Evolutionary conservation across 2,329 filamentous ascomycete species (phyloP).

Genomic region (Dothideomycetidae sp.): DNA sequence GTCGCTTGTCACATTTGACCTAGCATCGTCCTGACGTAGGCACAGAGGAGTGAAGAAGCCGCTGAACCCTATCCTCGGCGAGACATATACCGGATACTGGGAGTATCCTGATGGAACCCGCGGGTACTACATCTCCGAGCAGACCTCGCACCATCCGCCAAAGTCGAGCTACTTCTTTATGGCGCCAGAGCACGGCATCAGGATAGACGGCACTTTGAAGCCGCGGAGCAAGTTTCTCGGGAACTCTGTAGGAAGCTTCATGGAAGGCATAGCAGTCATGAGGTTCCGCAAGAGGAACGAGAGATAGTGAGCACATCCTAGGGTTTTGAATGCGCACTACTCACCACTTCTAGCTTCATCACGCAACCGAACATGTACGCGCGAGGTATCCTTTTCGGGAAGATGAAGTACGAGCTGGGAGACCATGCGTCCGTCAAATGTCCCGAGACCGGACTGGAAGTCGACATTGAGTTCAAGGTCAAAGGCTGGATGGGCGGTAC

Average conservation of each 20-base stretch:
- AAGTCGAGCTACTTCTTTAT: slow-evolving; percentile 99
- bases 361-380: slow-evolving; percentile 99
- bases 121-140: slow-evolving; percentile 93
- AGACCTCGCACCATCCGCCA: slow-evolving; percentile 94
- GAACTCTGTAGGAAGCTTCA: slow-evolving; percentile 93
- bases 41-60: slow-evolving; percentile 91
- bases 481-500: slow-evolving; percentile 95
- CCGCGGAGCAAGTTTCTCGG: slow-evolving; percentile 89
- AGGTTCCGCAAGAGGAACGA: slow-evolving; percentile 74
- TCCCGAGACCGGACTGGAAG: slow-evolving; percentile 70
- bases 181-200: slow-evolving; percentile 82
- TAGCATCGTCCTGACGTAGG: not conserved
- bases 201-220: slow-evolving; percentile 90
- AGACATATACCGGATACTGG: slow-evolving; percentile 93
- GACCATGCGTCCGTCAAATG: slow-evolving; percentile 90
- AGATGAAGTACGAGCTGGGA: slow-evolving; percentile 98
- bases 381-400: slow-evolving; percentile 88
- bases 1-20: slow-evolving; percentile 19
- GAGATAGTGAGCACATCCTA: slow-evolving; percentile 55
- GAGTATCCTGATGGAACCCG: slow-evolving; percentile 62
- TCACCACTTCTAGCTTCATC: slow-evolving; percentile 48
- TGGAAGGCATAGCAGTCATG: slow-evolving; percentile 90
- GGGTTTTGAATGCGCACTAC: slow-evolving; percentile 1
- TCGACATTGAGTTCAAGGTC: slow-evolving; percentile 95
- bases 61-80: slow-evolving; percentile 87